Percentiles rank a stretch among this genome's conserved stretches.
Evolutionary conservation across 2,329 filamentous ascomycete species (phyloP).

Genomic region (Neofusicoccum sp.): DNA sequence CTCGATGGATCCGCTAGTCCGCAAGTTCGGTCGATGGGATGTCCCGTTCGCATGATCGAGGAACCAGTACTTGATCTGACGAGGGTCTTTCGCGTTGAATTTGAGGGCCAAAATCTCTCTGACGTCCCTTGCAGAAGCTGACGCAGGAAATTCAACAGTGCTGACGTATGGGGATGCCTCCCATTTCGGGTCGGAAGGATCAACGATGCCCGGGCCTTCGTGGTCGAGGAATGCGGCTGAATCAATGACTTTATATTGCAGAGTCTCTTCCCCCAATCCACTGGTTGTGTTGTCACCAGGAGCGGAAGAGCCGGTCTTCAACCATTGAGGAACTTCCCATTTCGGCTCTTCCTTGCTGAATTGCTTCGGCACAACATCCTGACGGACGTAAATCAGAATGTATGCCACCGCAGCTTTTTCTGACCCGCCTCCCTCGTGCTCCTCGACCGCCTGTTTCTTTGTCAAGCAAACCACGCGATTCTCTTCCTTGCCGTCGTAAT

Average conservation of each 20-base stretch:
- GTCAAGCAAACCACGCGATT: constrained; percentile 61
- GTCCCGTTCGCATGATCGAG: constrained; percentile 36
- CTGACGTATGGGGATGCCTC: neutral
- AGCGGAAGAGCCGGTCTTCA: constrained; percentile 31
- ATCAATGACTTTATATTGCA: constrained; percentile 37
- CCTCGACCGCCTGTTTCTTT: constrained; percentile 55
- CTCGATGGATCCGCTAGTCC: constrained; percentile 36
- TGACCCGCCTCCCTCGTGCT: constrained; percentile 50
- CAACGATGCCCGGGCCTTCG: constrained; percentile 41
- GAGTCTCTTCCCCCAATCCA: constrained; percentile 15
- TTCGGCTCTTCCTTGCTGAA: constrained; percentile 48
- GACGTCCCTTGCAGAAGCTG: constrained; percentile 4
- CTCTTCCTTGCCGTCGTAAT: constrained; percentile 56
- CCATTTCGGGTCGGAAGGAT: constrained; percentile 36
- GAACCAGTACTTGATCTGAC: constrained; percentile 46
- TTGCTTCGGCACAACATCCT: constrained; percentile 44
- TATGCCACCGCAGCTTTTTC: constrained; percentile 50
- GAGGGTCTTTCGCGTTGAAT: constrained; percentile 37
- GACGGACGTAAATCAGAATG: constrained; percentile 59
- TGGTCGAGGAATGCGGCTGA: constrained; percentile 37
- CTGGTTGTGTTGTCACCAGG: neutral
- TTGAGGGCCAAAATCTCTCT: neutral
- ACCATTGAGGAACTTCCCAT: constrained; percentile 50
- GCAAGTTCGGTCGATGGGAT: constrained; percentile 32
- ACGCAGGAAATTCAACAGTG: constrained; percentile 5